Conservation (phyloP, 106 monocot species). For the Dendrobium nobile region DNA sequence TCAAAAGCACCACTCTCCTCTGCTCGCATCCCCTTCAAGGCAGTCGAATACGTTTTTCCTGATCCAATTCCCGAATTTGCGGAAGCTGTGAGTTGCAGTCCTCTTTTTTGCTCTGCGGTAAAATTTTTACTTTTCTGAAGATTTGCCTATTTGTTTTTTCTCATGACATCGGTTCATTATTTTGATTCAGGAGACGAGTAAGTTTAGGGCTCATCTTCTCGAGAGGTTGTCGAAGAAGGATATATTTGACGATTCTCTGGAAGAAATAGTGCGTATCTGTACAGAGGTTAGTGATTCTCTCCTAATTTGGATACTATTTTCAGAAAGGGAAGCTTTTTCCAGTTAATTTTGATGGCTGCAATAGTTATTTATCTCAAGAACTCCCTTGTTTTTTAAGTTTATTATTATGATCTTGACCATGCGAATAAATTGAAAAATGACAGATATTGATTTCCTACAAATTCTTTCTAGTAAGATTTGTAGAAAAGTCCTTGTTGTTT, state of each 20-base stretch:
- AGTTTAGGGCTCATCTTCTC: slow-evolving; percentile 42
- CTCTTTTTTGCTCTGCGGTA: not conserved
- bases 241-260: slow-evolving; percentile 44
- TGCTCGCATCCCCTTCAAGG: slow-evolving; percentile 5
- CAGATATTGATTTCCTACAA: no score
- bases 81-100: slow-evolving; percentile 27
- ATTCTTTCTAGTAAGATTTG: no score
- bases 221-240: slow-evolving; percentile 57
- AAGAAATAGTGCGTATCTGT: slow-evolving; percentile 50
- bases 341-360: not conserved
- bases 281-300: slow-evolving; percentile 37
- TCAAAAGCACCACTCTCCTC: not conserved
- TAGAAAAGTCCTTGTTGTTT: no score
- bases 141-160: not conserved
- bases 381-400: no score
- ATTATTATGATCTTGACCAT: no score
- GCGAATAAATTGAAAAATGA: no score
- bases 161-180: no score
- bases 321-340: no score
- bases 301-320: not conserved
- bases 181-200: slow-evolving; percentile 46
- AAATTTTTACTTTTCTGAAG: not conserved
- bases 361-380: not conserved
- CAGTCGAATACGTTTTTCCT: slow-evolving; percentile 58
- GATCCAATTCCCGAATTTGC: slow-evolving; percentile 73